Evolutionary conservation across 805 yeast genomes (phyloP).

Genomic region (Zygoascus ofunaensis): DNA sequence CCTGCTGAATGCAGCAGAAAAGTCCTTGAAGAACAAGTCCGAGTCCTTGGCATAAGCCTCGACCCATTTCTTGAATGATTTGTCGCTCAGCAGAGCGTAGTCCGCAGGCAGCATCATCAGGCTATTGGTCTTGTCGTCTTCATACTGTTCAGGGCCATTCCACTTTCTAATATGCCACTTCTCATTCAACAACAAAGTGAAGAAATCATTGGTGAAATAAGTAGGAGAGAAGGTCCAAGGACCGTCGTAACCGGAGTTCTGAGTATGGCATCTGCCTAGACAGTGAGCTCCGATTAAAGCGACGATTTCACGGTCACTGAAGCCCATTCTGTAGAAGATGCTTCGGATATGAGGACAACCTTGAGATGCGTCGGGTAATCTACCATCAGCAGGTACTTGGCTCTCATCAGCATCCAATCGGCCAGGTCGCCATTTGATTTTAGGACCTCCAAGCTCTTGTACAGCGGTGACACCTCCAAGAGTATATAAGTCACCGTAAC

Average conservation of each 20-base stretch:
- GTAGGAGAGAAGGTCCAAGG: slow-evolving; percentile 80
- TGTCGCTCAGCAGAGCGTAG: slow-evolving; percentile 50
- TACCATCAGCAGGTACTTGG: slow-evolving; percentile 51
- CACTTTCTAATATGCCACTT: slow-evolving; percentile 48
- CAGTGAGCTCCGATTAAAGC: slow-evolving; percentile 70
- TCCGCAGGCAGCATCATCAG: slow-evolving; percentile 80
- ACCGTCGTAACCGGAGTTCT: slow-evolving; percentile 58
- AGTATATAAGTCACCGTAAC: slow-evolving; percentile 74
- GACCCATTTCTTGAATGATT: slow-evolving; percentile 48
- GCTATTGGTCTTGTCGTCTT: slow-evolving; percentile 43
- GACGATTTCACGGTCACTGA: slow-evolving; percentile 63
- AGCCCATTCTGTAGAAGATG: slow-evolving; percentile 57
- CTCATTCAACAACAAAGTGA: slow-evolving; percentile 44
- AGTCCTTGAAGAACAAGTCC: slow-evolving; percentile 49
- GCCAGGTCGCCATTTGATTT: slow-evolving; percentile 70
- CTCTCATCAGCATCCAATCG: slow-evolving; percentile 49
- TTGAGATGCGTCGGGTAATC: slow-evolving; percentile 64
- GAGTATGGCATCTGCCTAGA: slow-evolving; percentile 64
- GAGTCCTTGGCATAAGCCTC: slow-evolving; percentile 53
- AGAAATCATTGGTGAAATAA: slow-evolving; percentile 61
- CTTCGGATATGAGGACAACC: slow-evolving; percentile 57
- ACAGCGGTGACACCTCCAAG: slow-evolving; percentile 71
- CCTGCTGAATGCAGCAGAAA: slow-evolving; percentile 53
- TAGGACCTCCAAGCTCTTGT: slow-evolving; percentile 73
- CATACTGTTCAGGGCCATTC: slow-evolving; percentile 55